Conservation (phyloP, 148 eudicot species). For the Arbutus unedo region DNA sequence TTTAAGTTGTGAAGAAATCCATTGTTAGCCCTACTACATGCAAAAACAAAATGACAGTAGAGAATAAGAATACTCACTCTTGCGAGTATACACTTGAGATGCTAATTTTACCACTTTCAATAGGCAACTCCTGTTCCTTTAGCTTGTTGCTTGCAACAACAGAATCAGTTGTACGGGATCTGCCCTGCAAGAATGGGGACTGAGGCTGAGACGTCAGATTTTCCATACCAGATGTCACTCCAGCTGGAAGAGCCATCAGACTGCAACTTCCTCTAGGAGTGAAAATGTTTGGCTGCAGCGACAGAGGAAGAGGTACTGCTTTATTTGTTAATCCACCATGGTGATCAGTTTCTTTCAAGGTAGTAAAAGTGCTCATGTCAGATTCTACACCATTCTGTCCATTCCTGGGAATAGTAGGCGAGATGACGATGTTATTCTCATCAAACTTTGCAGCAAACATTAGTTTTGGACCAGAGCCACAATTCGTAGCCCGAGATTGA, state of each 20-base stretch:
- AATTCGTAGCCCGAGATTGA: constrained; percentile 40
- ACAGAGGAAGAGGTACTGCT: constrained; percentile 30
- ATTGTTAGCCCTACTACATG: neutral
- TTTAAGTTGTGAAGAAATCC: neutral
- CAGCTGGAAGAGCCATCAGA: constrained; percentile 36
- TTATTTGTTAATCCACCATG: constrained; percentile 34
- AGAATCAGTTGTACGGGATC: constrained; percentile 33
- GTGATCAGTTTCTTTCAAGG: constrained; percentile 41
- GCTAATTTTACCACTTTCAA: constrained; percentile 83
- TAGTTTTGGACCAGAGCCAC: constrained; percentile 36
- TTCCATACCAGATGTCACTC: constrained; percentile 33
- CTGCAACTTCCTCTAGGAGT: constrained; percentile 32
- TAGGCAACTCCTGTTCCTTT: constrained; percentile 56
- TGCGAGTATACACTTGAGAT: constrained; percentile 87
- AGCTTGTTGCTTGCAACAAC: constrained; percentile 36
- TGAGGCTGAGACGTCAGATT: constrained; percentile 43
- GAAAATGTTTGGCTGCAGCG: constrained; percentile 44
- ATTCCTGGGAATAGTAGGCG: constrained; percentile 35
- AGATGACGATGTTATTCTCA: constrained; percentile 32
- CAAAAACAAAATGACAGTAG: neutral
- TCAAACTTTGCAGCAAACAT: constrained; percentile 50
- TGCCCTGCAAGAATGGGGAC: constrained; percentile 45
- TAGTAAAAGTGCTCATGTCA: constrained; percentile 32
- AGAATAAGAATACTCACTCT: constrained; percentile 48
- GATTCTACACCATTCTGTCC: constrained; percentile 38